Evolutionary conservation across 129 eudicot species (phyloP), one percentile per base, ranked within the genome.

Genomic region (Saposhnikovia divaricata): DNA sequence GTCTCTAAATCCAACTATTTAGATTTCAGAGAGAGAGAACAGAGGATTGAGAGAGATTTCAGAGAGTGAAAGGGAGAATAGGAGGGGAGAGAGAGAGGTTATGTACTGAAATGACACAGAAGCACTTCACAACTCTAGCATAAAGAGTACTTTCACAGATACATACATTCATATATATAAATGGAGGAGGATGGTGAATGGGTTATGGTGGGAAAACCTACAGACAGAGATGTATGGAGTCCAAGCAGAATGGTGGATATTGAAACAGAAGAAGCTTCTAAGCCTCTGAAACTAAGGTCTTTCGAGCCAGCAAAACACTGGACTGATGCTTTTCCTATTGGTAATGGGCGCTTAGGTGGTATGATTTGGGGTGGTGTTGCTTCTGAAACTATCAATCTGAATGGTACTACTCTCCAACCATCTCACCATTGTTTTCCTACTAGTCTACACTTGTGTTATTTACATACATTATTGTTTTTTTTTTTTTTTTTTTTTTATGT

Each of bases 301-400:
- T 81, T 83, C 77, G 93, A 53, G 31, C 83, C 87, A 46, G 98
- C 98, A 21, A 87, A 85, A 73, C 87, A 89, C 77, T 93, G 98
- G 98, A 93, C 98, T 53, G 97, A 93, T 85, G 98, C 97, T 80
- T 69, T 91, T 75, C 98, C 98, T 15, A 83, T 89, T 31, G 98
- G 98, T 47, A 93, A 91, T 88, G 98, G 98, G 55, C 87, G 95
- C 27, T 90, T 93, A 66, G 98, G 98, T 69, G 97, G 88, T 18
- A 93, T 93, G 98, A 71, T 93, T 23, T 88, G 96, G 91, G 98
- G 98, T 74, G 94, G 88, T 21, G 89, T 91, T 31, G 42, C 77
- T 2, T 71, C 88, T 76, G 98, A 93, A 71, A 91, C 88, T 77
- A 51, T 93, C 79, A 91, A 93, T 87, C 98, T 93, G 74, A 93